phyloP scores from a whole-genome alignment of 2,329 filamentous ascomycete genomes.

The Pyrenochaeta sp. region DNA sequence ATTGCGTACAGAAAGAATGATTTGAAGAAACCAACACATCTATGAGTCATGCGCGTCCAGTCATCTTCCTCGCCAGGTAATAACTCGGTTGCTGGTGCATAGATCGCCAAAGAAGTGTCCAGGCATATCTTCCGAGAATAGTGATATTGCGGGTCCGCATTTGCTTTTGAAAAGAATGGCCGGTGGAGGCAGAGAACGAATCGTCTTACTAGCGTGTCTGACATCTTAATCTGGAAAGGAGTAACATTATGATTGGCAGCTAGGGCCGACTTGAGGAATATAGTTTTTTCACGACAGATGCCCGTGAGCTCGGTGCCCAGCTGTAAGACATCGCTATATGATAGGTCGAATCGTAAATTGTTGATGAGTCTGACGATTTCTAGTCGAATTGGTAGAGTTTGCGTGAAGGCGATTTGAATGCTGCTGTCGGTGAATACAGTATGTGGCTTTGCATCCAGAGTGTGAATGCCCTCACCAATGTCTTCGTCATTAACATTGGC shows the following conservation, averaged over 20 bases:
- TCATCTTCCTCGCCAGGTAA: conserved; percentile 26
- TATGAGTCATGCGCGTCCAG: conserved; percentile 27
- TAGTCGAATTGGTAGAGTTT: conserved; percentile 48
- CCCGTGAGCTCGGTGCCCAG: conserved; percentile 37
- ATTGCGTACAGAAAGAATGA: conserved; percentile 31
- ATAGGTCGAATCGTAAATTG: conserved; percentile 36
- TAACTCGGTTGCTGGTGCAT: conserved; percentile 19
- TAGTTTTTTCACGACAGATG: conserved; percentile 26
- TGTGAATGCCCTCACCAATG: conserved; percentile 35
- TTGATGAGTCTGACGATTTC: conserved; percentile 46
- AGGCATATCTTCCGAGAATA: conserved; percentile 60
- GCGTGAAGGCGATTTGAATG: conserved; percentile 45
- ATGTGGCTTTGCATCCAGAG: conserved; percentile 26
- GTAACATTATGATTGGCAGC: conserved; percentile 11
- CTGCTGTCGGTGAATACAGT: conserved; percentile 47
- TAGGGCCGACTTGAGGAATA: conserved; percentile 24
- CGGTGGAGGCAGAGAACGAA: conserved; percentile 65
- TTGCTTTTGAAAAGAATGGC: conserved; percentile 56
- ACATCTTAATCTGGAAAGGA: conserved; percentile 59
- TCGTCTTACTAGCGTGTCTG: conserved; percentile 62
- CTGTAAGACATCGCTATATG: conserved; percentile 39
- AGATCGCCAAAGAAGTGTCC: conserved; percentile 45
- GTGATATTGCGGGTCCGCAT: conserved; percentile 57
- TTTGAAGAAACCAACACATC: conserved; percentile 35
- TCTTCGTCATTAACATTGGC: conserved; percentile 54